These are phyloP conservation scores for Pseudogymnoascus sp. DNA, from an alignment of 2,329 filamentous ascomycete species.

Conservation along the genomic window DNA sequence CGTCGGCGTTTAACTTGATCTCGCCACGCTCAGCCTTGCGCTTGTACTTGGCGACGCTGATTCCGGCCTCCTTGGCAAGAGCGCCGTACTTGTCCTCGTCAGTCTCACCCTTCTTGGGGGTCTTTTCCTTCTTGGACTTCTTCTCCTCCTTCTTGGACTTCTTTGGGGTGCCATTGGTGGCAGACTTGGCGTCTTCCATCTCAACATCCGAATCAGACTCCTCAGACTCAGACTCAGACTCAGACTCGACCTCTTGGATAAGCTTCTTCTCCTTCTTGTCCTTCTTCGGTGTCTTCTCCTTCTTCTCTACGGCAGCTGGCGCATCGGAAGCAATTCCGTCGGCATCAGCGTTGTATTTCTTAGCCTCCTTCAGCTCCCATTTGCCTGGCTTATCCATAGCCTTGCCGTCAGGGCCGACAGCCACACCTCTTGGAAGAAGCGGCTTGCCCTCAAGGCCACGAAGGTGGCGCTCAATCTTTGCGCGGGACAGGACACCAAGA, in stretches of 20 bases:
- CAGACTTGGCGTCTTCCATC: conserved; percentile 25
- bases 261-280: conserved; percentile 43
- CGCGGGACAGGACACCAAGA: conserved; percentile 65
- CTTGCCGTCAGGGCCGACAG: conserved; percentile 68
- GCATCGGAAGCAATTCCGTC: conserved; percentile 73
- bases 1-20: conserved; percentile 58
- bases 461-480: conserved; percentile 69
- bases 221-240: conserved; percentile 13
- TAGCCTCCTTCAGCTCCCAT: conserved; percentile 85
- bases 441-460: conserved; percentile 85
- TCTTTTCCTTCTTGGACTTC: conserved; percentile 39
- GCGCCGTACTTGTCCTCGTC: conserved; percentile 36
- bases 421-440: conserved; percentile 65
- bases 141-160: conserved; percentile 36
- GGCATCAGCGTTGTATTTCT: conserved; percentile 91
- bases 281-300: conserved; percentile 41
- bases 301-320: conserved; percentile 44
- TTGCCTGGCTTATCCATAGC: conserved; percentile 58
- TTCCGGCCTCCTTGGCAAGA: conserved; percentile 58
- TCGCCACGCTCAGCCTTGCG: conserved; percentile 71
- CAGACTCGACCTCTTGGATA: conserved; percentile 25
- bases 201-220: conserved; percentile 19
- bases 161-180: conserved; percentile 25
- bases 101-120: conserved; percentile 35
- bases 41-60: conserved; percentile 71